phyloP scores from a whole-genome alignment of 2,329 filamentous ascomycete species.

The Botryotinia narcissicola region DNA sequence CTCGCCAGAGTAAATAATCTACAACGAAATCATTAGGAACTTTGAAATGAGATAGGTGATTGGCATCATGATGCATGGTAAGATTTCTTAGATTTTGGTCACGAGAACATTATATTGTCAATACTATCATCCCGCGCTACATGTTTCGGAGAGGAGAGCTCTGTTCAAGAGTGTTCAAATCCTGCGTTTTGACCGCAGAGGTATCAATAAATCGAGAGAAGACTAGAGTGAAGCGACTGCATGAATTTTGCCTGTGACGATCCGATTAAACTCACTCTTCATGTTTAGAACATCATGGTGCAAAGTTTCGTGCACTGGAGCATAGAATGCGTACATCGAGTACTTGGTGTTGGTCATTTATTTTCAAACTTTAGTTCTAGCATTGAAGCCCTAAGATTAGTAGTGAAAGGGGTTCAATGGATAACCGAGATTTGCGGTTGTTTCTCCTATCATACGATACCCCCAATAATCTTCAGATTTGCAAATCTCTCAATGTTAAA shows the following conservation, averaged over 20 bases:
- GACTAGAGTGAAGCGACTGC: neutral
- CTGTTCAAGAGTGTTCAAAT: neutral
- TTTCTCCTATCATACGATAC: conserved; percentile 2
- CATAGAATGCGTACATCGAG: neutral
- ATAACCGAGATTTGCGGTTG: neutral
- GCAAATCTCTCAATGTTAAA: neutral
- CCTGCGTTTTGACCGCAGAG: neutral
- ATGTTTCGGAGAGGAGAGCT: neutral
- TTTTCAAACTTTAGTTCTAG: neutral
- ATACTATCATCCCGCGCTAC: neutral
- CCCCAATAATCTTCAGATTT: neutral
- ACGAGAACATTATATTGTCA: neutral
- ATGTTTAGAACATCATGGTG: neutral
- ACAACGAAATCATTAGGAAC: neutral
- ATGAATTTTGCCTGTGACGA: neutral
- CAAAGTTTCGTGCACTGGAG: neutral
- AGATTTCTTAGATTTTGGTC: neutral
- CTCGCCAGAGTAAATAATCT: neutral
- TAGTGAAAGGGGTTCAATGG: neutral
- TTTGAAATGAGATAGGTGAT: neutral
- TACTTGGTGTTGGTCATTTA: neutral
- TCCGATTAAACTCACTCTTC: neutral
- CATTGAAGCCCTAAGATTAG: neutral
- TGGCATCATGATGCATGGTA: neutral
- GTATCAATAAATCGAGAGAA: neutral